Percentiles rank a stretch among this genome's conserved stretches.
These are phyloP conservation scores for Leccinum subtestaceum DNA, from an alignment of 768 basidiomycete species.

Conservation along the genomic window DNA sequence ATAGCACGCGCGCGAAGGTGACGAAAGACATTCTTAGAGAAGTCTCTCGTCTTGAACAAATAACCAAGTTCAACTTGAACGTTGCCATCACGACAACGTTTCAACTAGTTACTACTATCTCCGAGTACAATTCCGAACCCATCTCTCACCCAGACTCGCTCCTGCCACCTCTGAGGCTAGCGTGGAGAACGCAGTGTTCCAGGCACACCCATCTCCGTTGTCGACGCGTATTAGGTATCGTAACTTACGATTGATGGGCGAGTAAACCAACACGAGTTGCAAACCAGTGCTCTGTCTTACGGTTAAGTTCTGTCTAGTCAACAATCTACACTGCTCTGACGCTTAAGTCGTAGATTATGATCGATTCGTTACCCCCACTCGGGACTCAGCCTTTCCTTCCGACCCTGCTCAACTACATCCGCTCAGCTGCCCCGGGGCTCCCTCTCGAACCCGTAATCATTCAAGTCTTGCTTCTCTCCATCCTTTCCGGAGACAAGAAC, in stretches of 20 bases:
- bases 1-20: constrained; percentile 16
- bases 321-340: not conserved
- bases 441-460: constrained; percentile 63
- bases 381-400: constrained; percentile 52
- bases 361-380: constrained; percentile 31
- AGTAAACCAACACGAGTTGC: constrained; percentile 8
- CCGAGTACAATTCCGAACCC: too few species aligned
- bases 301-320: not conserved
- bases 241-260: not conserved
- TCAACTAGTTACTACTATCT: not conserved
- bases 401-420: constrained; percentile 46
- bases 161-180: not conserved
- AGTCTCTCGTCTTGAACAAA: not conserved
- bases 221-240: not conserved
- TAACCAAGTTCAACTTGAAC: not conserved
- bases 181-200: not conserved
- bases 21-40: not conserved
- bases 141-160: too few species aligned
- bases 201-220: not conserved
- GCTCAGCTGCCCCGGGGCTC: constrained; percentile 41
- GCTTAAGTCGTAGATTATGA: constrained; percentile 7
- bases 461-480: constrained; percentile 62
- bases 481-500: constrained; percentile 60
- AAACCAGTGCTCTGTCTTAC: constrained; percentile 20
- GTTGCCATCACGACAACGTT: not conserved